phyloP scores from a whole-genome alignment of 306 rosid species.

The Castanea crenata region DNA sequence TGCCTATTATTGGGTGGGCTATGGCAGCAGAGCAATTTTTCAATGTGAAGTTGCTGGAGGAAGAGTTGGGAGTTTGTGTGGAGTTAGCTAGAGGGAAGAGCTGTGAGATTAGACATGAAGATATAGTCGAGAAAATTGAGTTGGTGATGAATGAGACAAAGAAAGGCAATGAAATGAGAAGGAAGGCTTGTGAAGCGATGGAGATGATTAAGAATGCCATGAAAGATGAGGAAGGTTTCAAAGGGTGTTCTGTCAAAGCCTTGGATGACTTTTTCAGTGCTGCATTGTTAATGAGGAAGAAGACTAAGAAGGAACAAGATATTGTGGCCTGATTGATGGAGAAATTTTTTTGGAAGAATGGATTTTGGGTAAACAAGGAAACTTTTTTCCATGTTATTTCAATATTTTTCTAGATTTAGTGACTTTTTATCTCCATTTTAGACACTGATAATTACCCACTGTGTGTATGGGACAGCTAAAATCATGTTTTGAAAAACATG shows the following conservation, averaged over 20 bases:
- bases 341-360: too few species aligned
- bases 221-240: conserved; percentile 17
- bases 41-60: conserved; percentile 44
- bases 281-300: not conserved
- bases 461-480: too few species aligned
- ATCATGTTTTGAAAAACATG: too few species aligned
- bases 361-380: too few species aligned
- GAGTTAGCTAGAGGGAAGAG: conserved; percentile 71
- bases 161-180: conserved; percentile 47
- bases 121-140: conserved; percentile 19
- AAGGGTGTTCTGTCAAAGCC: too few species aligned
- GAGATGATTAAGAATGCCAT: conserved; percentile 27
- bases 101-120: conserved; percentile 39
- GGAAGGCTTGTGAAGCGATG: conserved; percentile 27
- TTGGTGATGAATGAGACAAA: conserved; percentile 1
- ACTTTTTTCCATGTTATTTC: too few species aligned
- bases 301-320: not conserved
- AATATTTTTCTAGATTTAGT: too few species aligned
- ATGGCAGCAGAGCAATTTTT: conserved; percentile 78
- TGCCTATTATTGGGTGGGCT: conserved; percentile 76
- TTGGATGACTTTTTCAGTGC: too few species aligned
- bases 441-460: too few species aligned
- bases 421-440: too few species aligned
- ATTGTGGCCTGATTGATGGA: too few species aligned
- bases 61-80: conserved; percentile 60